A percentile compares a stretch with the other conserved stretches of the same genome.
phyloP scores from a whole-genome alignment of 768 basidiomycete species.

The Hydnum rufescens region DNA sequence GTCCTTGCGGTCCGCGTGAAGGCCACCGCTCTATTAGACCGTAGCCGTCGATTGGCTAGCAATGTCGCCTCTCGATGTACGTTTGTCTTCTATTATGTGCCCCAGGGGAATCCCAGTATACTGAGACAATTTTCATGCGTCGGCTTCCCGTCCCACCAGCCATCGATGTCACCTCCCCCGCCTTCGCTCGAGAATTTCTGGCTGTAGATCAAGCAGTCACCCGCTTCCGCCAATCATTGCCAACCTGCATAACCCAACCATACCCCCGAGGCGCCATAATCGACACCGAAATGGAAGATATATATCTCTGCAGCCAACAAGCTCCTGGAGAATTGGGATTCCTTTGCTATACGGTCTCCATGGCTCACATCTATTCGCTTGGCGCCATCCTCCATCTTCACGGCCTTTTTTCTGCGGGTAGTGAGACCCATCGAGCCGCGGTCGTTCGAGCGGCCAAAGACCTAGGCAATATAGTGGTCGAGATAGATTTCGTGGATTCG shows the following conservation, averaged over 20 bases:
- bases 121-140: not conserved
- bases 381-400: not conserved
- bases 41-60: not conserved
- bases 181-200: not conserved
- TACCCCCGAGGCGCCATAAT: not conserved
- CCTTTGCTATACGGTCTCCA: not conserved
- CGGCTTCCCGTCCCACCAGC: not conserved
- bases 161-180: not conserved
- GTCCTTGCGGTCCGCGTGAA: not conserved
- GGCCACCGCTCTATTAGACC: not conserved
- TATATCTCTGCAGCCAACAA: not conserved
- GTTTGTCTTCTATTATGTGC: not conserved
- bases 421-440: not conserved
- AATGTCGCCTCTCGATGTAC: not conserved
- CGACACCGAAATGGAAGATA: not conserved
- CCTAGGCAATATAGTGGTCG: not conserved
- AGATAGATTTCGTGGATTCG: no score
- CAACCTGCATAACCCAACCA: not conserved
- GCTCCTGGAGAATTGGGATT: no score
- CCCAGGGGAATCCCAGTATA: not conserved
- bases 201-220: not conserved
- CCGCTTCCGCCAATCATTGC: not conserved
- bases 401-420: not conserved
- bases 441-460: not conserved
- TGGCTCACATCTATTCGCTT: not conserved